Conservation (phyloP, 805 yeast genomes). For the Starmerella kuoi region DNA sequence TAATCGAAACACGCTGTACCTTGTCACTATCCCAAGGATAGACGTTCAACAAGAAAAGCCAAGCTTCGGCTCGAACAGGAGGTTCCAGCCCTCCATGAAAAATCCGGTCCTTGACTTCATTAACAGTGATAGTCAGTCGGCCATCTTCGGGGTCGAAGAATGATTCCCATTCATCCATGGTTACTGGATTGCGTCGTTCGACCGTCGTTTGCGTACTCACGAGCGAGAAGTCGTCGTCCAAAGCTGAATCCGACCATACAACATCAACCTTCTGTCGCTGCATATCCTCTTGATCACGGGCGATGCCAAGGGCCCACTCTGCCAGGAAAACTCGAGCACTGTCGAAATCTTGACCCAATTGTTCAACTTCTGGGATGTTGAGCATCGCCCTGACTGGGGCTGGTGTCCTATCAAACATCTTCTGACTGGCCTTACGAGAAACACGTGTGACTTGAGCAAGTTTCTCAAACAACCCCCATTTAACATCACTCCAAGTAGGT, state of each 20-base stretch:
- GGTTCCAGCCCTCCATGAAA: constrained; percentile 80
- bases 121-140: constrained; percentile 53
- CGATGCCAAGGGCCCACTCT: constrained; percentile 91
- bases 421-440: constrained; percentile 53
- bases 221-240: constrained; percentile 33
- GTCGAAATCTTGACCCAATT: constrained; percentile 80
- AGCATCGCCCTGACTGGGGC: constrained; percentile 45
- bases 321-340: constrained; percentile 86
- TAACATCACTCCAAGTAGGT: constrained; percentile 46
- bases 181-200: constrained; percentile 57
- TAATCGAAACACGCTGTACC: constrained; percentile 52
- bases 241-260: constrained; percentile 26
- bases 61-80: constrained; percentile 55
- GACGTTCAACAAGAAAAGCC: constrained; percentile 75
- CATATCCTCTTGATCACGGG: constrained; percentile 57
- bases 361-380: constrained; percentile 65
- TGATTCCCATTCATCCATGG: constrained; percentile 65
- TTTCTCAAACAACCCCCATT: constrained; percentile 77
- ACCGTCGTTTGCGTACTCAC: constrained; percentile 39
- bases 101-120: constrained; percentile 68
- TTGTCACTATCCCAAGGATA: constrained; percentile 78
- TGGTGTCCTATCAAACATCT: constrained; percentile 48
- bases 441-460: constrained; percentile 63
- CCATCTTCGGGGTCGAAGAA: constrained; percentile 68
- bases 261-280: constrained; percentile 38